phyloP scores from a whole-genome alignment of 1,284 basidiomycete species.

The Microbotryomycetes sp. region DNA sequence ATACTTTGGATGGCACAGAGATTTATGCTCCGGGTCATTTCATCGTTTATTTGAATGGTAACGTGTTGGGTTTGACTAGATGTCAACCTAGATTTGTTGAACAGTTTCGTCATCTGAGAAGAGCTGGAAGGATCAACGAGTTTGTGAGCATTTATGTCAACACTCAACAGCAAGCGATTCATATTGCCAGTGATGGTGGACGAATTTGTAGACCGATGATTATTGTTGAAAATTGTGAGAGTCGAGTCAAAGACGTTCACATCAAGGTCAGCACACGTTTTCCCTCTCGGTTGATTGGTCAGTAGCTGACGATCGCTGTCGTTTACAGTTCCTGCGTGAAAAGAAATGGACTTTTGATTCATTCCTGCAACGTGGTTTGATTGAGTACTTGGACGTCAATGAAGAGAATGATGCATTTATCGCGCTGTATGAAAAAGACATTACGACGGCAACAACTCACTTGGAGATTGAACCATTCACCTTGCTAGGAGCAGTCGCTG shows the following conservation, averaged over 20 bases:
- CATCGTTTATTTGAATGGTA: slow-evolving; percentile 95
- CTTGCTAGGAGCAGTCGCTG: slow-evolving; percentile 92
- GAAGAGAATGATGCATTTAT: slow-evolving; percentile 99
- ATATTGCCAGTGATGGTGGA: slow-evolving; percentile 96
- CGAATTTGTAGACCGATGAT: slow-evolving; percentile 98
- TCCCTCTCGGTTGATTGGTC: not conserved
- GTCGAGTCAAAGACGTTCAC: slow-evolving; percentile 75
- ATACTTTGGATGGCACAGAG: slow-evolving; percentile 85
- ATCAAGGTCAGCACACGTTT: slow-evolving; percentile 55
- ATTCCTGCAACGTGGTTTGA: slow-evolving; percentile 88
- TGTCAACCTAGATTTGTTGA: slow-evolving; percentile 78
- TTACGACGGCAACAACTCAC: slow-evolving; percentile 78
- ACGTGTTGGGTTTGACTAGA: slow-evolving; percentile 86
- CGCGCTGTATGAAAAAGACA: slow-evolving; percentile 86
- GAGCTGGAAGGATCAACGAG: slow-evolving; percentile 86
- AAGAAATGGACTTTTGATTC: slow-evolving; percentile 82
- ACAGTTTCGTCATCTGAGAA: slow-evolving; percentile 84
- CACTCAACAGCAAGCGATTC: slow-evolving; percentile 87
- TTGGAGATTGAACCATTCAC: slow-evolving; percentile 99
- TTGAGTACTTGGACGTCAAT: slow-evolving; percentile 98
- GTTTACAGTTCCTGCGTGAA: slow-evolving; percentile 65
- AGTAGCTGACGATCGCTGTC: slow-evolving; percentile 4
- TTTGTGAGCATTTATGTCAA: slow-evolving; percentile 98
- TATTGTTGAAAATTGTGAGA: slow-evolving; percentile 79
- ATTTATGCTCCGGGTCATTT: slow-evolving; percentile 88